phyloP scores from a whole-genome alignment of 1,139 yeast genomes.

The Magnusiomyces magnusii region DNA sequence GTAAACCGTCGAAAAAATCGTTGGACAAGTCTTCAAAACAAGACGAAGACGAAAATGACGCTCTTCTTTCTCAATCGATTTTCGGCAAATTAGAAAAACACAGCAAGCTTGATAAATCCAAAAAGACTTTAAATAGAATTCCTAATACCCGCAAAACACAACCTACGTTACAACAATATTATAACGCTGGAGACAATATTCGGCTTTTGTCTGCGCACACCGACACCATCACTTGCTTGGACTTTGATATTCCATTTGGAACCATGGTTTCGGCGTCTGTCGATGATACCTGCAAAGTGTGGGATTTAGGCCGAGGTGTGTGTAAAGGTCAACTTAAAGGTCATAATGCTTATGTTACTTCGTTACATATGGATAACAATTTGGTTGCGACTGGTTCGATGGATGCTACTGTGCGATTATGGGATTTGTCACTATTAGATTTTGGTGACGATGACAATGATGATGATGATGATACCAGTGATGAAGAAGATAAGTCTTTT shows the following conservation, averaged over 20 bases:
- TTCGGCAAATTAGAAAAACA: constrained; percentile 34
- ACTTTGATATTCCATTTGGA: constrained; percentile 65
- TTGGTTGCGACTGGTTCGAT: constrained; percentile 54
- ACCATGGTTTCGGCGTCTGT: constrained; percentile 68
- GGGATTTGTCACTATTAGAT: constrained; percentile 42
- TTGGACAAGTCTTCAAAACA: background rate
- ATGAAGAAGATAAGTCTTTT: constrained; percentile 19
- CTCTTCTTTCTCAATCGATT: constrained; percentile 34
- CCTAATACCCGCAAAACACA: constrained; percentile 35
- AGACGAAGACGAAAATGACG: background rate
- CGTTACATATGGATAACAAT: constrained; percentile 49
- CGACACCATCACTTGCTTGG: constrained; percentile 47
- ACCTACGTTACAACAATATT: constrained; percentile 56
- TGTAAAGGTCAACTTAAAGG: constrained; percentile 28
- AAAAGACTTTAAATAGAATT: background rate
- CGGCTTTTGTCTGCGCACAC: constrained; percentile 47
- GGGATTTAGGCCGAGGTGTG: constrained; percentile 62
- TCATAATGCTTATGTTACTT: constrained; percentile 45
- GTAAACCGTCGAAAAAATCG: background rate
- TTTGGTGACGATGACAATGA: constrained; percentile 15
- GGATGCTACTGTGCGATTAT: constrained; percentile 53
- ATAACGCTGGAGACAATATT: constrained; percentile 50
- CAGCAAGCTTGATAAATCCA: constrained; percentile 6
- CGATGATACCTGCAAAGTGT: constrained; percentile 75
- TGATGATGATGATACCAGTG: constrained; percentile 6